phyloP scores from a whole-genome alignment of 2,329 filamentous ascomycete genomes.

The Blumeriella jaapii region DNA sequence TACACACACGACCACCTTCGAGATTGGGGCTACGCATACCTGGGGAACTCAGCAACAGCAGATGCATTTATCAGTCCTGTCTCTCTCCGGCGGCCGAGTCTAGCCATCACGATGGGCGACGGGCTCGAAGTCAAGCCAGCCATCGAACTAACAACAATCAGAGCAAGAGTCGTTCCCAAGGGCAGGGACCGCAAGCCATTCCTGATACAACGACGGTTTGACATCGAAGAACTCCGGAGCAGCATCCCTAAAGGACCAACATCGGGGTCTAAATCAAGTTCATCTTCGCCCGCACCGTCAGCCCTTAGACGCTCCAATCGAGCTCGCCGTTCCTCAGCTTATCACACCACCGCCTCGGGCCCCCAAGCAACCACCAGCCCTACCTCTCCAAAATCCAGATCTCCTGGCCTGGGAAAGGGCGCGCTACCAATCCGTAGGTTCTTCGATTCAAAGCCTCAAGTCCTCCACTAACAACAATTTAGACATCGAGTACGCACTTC shows the following conservation, averaged over 20 bases:
- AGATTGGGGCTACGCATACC: slow-evolving; percentile 32
- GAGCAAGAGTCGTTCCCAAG: slow-evolving; percentile 34
- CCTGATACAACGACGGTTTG: slow-evolving; percentile 38
- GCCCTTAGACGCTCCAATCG: slow-evolving; percentile 14
- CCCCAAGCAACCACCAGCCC: not conserved
- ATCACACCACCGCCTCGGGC: not conserved
- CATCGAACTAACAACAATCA: slow-evolving; percentile 27
- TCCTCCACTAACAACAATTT: slow-evolving; percentile 2
- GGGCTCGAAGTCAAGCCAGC: not conserved
- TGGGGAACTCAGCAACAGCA: slow-evolving; percentile 31
- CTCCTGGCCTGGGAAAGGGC: slow-evolving; percentile 7
- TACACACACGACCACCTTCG: slow-evolving; percentile 29
- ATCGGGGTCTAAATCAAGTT: not conserved
- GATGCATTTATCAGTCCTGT: slow-evolving; percentile 36
- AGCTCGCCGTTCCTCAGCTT: slow-evolving; percentile 12
- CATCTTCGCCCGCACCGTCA: not conserved
- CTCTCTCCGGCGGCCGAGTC: slow-evolving; percentile 28
- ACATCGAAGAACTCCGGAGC: slow-evolving; percentile 36
- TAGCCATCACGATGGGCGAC: slow-evolving; percentile 5
- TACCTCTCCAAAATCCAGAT: not conserved
- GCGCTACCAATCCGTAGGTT: slow-evolving; percentile 38
- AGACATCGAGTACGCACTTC: slow-evolving; percentile 39
- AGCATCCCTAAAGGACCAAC: slow-evolving; percentile 31
- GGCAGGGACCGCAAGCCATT: slow-evolving; percentile 33
- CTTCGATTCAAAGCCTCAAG: not conserved